Evolutionary conservation across 2,329 filamentous ascomycete species (phyloP).

Genomic region (Ceratocystis cacaofunesta): DNA sequence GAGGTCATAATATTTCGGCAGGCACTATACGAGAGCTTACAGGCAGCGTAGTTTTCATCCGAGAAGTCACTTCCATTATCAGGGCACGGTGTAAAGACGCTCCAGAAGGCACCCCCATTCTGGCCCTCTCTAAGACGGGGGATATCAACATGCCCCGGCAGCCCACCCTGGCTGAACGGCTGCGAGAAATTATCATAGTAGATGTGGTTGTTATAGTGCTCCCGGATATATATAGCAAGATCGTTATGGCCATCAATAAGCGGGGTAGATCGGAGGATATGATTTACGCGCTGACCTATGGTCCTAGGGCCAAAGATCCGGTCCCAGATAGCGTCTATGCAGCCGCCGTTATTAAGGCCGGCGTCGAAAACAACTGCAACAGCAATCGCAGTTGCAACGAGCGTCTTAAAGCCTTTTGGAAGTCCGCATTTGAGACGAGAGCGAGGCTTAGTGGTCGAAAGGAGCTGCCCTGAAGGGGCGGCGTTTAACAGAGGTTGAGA

Average conservation of each 20-base stretch:
- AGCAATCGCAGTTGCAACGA: not conserved
- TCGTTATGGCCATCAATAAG: constrained; percentile 75
- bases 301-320: constrained; percentile 6
- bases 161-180: constrained; percentile 54
- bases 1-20: not conserved
- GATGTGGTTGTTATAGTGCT: constrained; percentile 58
- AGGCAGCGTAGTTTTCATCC: constrained; percentile 52
- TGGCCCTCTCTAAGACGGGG: constrained; percentile 55
- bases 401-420: not conserved
- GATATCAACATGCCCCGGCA: constrained; percentile 62
- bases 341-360: not conserved
- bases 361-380: constrained; percentile 1
- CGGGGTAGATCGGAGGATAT: constrained; percentile 12
- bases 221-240: constrained; percentile 58
- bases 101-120: constrained; percentile 86
- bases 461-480: not conserved
- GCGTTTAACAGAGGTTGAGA: constrained; percentile 4
- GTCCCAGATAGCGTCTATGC: not conserved
- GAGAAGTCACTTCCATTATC: constrained; percentile 57
- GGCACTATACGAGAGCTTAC: constrained; percentile 29
- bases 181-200: constrained; percentile 58
- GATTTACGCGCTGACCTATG: constrained; percentile 6
- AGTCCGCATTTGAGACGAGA: not conserved
- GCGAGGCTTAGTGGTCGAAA: not conserved
- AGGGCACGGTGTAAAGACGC: constrained; percentile 68